phyloP scores from a whole-genome alignment of 306 rosid species.

The Quercus robur region DNA sequence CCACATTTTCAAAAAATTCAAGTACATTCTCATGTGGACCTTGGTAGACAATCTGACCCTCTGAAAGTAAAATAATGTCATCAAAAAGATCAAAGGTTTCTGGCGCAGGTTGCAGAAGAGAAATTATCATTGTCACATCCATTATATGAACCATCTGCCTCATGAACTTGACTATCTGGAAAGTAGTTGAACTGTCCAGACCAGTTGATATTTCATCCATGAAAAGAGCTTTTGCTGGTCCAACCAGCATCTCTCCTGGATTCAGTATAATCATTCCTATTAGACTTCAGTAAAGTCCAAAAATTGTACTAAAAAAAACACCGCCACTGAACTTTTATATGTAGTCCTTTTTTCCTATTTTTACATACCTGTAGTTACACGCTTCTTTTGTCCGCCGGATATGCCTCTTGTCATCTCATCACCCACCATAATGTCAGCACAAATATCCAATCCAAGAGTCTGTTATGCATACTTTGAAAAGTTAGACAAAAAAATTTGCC shows the following conservation, averaged over 20 bases:
- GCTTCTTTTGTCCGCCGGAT: constrained; percentile 90
- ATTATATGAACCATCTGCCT: constrained; percentile 60
- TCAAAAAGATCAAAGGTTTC: constrained; percentile 68
- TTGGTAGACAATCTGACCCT: constrained; percentile 74
- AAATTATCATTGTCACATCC: constrained; percentile 62
- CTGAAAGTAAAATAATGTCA: constrained; percentile 63
- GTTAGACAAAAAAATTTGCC: constrained; percentile 18
- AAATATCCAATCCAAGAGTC: constrained; percentile 86
- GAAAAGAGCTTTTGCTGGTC: constrained; percentile 67
- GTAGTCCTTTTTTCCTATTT: not conserved
- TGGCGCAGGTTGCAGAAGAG: constrained; percentile 79
- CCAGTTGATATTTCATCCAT: constrained; percentile 87
- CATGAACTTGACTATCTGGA: constrained; percentile 63
- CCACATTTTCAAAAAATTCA: constrained; percentile 49
- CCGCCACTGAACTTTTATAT: not conserved
- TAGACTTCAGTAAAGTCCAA: not conserved
- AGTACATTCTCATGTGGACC: constrained; percentile 60
- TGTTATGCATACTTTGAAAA: constrained; percentile 28
- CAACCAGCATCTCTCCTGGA: constrained; percentile 77
- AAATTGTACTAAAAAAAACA: not conserved
- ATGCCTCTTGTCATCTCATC: constrained; percentile 92
- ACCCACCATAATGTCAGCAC: constrained; percentile 83
- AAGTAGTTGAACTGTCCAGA: constrained; percentile 74
- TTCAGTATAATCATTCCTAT: constrained; percentile 3
- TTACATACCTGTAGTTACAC: constrained; percentile 73